Evolutionary conservation across 2,329 filamentous ascomycete genomes (phyloP), one percentile per base, ranked within the genome.

Genomic region (Dactylonectria estremocensis): DNA sequence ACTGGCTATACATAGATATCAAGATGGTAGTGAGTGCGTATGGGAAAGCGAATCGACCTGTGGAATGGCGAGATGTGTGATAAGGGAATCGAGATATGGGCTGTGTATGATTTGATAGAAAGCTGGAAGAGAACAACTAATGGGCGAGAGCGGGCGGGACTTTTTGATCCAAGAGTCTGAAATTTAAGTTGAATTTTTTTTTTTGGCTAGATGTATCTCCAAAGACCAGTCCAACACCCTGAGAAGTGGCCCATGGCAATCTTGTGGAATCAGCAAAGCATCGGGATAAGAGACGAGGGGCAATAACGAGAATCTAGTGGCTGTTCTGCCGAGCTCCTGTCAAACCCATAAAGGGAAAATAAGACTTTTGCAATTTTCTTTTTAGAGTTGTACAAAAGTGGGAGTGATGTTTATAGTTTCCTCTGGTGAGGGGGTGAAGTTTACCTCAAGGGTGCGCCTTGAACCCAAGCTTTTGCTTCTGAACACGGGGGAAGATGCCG

Each of bases 401-500:
- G 14, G n/a, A 18, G 8, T 43, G 18, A 14, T 7, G 22, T 24
- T 28, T 10, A 24, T 52, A 31, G 48, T 33, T 24, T 16, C 5
- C n/a, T 35, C 50, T 18, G 11, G 10, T 20, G 18, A 18, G 45
- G 35, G n/a, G 14, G 28, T 43, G 33, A 31, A 40, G 35, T 16
- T 71, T 46, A 75, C 54, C 53, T 66, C 14, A 61, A 62, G 20
- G 48, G 58, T 45, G 68, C 13, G 64, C 69, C 53, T 71, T 69
- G 60, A 82, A 75, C 1, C 94, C 93, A 65, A 98, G 84, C 85
- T 98, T 98, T 69, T 90, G 87, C 83, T 92, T 89, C 84, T 94
- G 93, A 69, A 98, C 90, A 70, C 95, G 88, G 8, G 95, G 92
- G 66, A 92, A 86, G 16, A 97, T 82, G 0, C 96, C 95, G 20